phyloP scores from a whole-genome alignment of 352 stramenopile species.

The Phytophthora lateralis region DNA sequence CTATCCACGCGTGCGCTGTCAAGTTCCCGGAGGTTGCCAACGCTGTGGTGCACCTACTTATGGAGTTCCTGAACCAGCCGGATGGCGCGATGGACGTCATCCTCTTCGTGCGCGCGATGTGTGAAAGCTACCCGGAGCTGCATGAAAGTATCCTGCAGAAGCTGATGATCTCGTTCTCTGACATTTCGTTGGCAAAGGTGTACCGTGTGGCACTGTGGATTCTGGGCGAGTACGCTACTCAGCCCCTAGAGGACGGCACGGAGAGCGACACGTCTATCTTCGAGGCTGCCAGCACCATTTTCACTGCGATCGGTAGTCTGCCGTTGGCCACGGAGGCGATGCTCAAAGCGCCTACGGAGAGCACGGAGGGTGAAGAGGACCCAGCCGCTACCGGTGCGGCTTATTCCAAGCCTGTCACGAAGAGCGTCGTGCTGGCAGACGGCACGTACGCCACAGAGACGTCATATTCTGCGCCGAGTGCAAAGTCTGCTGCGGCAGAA shows the following conservation, averaged over 20 bases:
- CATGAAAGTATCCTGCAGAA: slow-evolving; percentile 94
- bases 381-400: slow-evolving; percentile 41
- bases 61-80: slow-evolving; percentile 97
- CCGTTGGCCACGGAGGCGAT: slow-evolving; percentile 69
- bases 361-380: slow-evolving; percentile 27
- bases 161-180: slow-evolving; percentile 93
- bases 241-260: slow-evolving; percentile 44
- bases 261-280: slow-evolving; percentile 80
- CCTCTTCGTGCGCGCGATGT: slow-evolving; percentile 98
- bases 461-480: slow-evolving; percentile 71
- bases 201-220: slow-evolving; percentile 98
- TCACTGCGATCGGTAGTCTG: slow-evolving; percentile 83
- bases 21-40: slow-evolving; percentile 98
- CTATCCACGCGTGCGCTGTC: slow-evolving; percentile 98
- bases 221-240: slow-evolving; percentile 92
- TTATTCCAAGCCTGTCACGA: slow-evolving; percentile 93
- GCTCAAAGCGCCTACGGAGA: slow-evolving; percentile 46
- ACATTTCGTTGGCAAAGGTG: slow-evolving; percentile 95
- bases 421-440: slow-evolving; percentile 98
- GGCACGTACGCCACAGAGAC: slow-evolving; percentile 99
- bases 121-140: slow-evolving; percentile 96
- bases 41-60: slow-evolving; percentile 98
- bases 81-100: slow-evolving; percentile 98
- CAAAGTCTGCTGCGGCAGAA: slow-evolving; percentile 45
- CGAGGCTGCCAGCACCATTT: slow-evolving; percentile 85